Evolutionary conservation across 202 grass and related monocot species (phyloP), one percentile per base, ranked within the genome.

Genomic region (Setaria viridis): DNA sequence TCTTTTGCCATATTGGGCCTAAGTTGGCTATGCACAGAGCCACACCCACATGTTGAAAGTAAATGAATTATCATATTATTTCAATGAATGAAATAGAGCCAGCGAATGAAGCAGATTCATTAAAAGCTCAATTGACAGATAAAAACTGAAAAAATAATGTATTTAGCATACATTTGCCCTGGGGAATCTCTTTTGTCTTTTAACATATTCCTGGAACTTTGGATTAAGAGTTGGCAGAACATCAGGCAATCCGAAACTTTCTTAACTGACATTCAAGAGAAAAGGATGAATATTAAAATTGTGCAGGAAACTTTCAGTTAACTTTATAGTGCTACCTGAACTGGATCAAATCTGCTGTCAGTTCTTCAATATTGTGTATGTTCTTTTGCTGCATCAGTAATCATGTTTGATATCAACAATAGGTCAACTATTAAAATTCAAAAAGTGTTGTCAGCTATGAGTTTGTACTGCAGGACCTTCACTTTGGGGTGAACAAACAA

Each of bases 381-480:
- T 9, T 59, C 25, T 64, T 56, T 21, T 42, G 13, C 37, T 42
- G 48, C 48, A 49, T 51, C 33, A 60, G 17, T 41, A 41, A 41
- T 62, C 39, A 68, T 1, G 6, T 59, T 46, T 80, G 32, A n/a
- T 48, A 68, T 15, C 33, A 32, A 37, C 9, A 67, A 11, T 72
- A 55, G 42, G 46, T 35, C 76, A 58, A 82, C 25, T 25, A 25
- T 25, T 25, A 25, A 41, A 41, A 41, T 41, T 82, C 29, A 58
- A 33, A 58, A 21, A 57, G 2, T 70, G 2, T 57, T 71, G 34
- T 82, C 29, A 72, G 43, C 83, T 70, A 77, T 49, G 34, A 84
- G 11, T 59, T 58, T 90, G 77, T 81, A 80, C 69, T 86, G 79
- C 83, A 98, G 95, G 93, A 90, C 10, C 72, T 87, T 81, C 50